Conservation (phyloP, 139 green algal species). For the Micractinium sp. region DNA sequence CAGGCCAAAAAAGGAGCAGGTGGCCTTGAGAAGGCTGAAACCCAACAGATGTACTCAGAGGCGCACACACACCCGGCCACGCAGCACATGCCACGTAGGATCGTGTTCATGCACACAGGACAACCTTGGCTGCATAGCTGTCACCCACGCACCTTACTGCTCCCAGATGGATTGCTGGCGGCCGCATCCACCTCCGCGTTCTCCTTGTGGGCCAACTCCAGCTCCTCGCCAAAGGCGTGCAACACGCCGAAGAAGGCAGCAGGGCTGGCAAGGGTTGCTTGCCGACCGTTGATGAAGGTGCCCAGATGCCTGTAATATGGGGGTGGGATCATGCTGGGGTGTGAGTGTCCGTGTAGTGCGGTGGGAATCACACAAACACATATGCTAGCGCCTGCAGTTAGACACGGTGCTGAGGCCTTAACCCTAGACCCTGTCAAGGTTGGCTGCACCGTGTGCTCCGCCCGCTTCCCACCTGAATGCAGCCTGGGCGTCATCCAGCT, state of each 20-base stretch:
- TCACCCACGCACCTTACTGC: conserved; percentile 2
- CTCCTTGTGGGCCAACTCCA: conserved; percentile 51
- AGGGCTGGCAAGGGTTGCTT: conserved; percentile 40
- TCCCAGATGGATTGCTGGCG: neutral
- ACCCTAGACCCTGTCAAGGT: no score
- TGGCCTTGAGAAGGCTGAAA: neutral
- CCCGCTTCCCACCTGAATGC: conserved; percentile 11
- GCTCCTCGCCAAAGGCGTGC: conserved; percentile 46
- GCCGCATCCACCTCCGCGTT: conserved; percentile 48
- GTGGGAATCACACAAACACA: no score
- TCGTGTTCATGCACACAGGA: no score
- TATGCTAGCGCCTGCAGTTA: no score
- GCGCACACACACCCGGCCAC: no score
- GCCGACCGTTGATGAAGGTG: conserved; percentile 53
- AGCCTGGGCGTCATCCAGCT: neutral
- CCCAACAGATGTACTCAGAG: neutral
- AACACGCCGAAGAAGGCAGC: conserved; percentile 57
- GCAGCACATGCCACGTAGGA: neutral
- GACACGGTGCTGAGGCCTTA: no score
- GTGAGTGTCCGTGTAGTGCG: no score
- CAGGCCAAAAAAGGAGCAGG: neutral
- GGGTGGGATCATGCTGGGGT: neutral
- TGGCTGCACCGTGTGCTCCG: no score
- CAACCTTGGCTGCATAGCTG: no score
- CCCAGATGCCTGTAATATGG: conserved; percentile 24